These are phyloP conservation scores for Penicillium thymicola DNA, from an alignment of 2,329 filamentous ascomycete species.

Conservation along the genomic window DNA sequence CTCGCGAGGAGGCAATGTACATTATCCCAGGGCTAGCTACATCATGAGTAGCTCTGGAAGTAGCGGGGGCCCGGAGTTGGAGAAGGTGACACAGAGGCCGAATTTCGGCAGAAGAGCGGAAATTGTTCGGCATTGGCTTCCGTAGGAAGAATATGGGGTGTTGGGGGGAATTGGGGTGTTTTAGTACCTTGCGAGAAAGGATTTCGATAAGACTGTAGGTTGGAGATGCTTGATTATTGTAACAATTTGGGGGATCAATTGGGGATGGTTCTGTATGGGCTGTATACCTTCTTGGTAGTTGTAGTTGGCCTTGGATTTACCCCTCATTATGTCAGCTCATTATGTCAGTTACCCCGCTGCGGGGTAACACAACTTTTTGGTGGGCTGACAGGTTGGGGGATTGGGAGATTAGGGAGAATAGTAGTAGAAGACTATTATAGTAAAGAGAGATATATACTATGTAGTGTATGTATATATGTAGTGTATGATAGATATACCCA, in stretches of 20 bases:
- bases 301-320: conserved; percentile 5
- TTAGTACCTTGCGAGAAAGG: background rate
- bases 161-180: background rate
- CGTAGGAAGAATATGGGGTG: background rate
- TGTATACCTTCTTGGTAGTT: background rate
- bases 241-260: background rate
- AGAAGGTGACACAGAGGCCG: conserved; percentile 14
- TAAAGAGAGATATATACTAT: background rate
- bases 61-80: conserved; percentile 20
- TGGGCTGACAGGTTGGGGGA: background rate
- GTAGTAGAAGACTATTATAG: background rate
- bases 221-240: background rate
- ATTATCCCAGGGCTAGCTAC: too few relatives aligned
- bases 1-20: conserved; percentile 11
- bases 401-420: background rate
- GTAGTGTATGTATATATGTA: too few relatives aligned
- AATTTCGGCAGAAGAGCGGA: conserved; percentile 18
- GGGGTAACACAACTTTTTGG: background rate
- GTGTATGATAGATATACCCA: too few relatives aligned
- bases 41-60: background rate
- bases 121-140: conserved; percentile 4
- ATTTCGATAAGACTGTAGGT: background rate
- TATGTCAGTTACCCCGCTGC: background rate
- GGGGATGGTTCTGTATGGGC: background rate
- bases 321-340: conserved; percentile 24